Evolutionary conservation across 2,329 filamentous ascomycete species (phyloP).

Genomic region (Verticillium isaacii): DNA sequence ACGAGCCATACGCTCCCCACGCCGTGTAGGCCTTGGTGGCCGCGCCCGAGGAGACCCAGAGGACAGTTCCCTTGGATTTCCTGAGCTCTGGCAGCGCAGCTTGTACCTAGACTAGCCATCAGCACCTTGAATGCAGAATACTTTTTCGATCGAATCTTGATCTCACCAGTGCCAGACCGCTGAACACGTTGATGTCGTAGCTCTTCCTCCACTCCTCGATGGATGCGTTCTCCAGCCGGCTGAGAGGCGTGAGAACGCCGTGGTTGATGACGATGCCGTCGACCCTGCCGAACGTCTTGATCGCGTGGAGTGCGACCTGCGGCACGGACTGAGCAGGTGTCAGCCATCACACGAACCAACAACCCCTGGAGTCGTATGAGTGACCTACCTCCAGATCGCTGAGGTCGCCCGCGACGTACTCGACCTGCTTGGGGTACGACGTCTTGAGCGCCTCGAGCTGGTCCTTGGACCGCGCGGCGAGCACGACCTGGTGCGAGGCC

Average conservation of each 20-base stretch:
- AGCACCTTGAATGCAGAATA: not conserved
- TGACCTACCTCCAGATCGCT: constrained; percentile 42
- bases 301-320: constrained; percentile 60
- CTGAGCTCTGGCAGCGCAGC: constrained; percentile 67
- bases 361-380: not conserved
- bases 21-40: constrained; percentile 59
- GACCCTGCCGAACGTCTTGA: constrained; percentile 64
- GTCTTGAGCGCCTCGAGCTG: constrained; percentile 45
- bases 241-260: constrained; percentile 72
- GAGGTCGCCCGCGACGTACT: constrained; percentile 52
- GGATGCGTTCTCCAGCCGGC: constrained; percentile 62
- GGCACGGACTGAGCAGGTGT: constrained; percentile 42
- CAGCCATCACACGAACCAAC: not conserved
- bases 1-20: constrained; percentile 79
- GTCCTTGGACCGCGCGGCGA: constrained; percentile 50
- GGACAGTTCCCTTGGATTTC: constrained; percentile 61
- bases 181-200: constrained; percentile 87
- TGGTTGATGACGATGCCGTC: constrained; percentile 89
- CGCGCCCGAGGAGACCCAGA: constrained; percentile 79
- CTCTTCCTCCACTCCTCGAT: constrained; percentile 67
- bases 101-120: constrained; percentile 49
- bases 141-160: not conserved
- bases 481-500: constrained; percentile 52
- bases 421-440: constrained; percentile 48
- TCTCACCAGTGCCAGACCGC: constrained; percentile 69